Evolutionary conservation across 2,329 filamentous ascomycete genomes (phyloP), one percentile per base, ranked within the genome.

Genomic region (Arthroderma uncinatum): DNA sequence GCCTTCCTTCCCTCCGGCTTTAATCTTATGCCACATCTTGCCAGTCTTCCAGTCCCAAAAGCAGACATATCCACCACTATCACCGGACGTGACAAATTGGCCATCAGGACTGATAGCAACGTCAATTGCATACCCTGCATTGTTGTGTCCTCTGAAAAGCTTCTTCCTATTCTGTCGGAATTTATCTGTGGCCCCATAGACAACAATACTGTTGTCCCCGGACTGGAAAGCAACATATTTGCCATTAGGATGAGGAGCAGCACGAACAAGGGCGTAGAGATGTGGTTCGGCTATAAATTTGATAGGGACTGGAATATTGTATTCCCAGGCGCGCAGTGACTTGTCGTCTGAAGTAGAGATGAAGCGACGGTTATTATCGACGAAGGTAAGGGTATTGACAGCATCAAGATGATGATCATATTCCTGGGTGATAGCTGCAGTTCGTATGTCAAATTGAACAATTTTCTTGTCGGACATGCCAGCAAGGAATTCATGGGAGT

Each of bases 11-110:
- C 74, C 74, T 37, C 73, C 73, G 1, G 89, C 91, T 73, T 87
- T 82, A 62, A 98, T 83, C 79, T 97, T 97, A 74, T 95, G 89
- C 74, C 89, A 95, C 90, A 98, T 92, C 76, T 96, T 97, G 72
- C 92, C 95, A 39, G 90, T 96, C 81, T 98, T 98, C 89, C 91
- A 98, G 73, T 97, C 93, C 89, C 91, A 98, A 75, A 97, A 96
- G 73, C 88, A 95, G 52, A 95, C 83, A 66, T 82, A 96, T 36
- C 94, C 93, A 14, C 82, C 89, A 54, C 83, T 88, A 71, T 98
- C 93, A 60, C 93, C 93, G 16, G 82, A 87, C 19, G 84, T 86
- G 56, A 98, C 78, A 70, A 96, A 95, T 68, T 95, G 89, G 0
- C 93, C 93, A 69, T 97, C 93, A 0, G 91, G 89, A 65, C 84